Base-by-base conservation (phyloP, 495 filamentous ascomycete genomes). In the Penicillium ochrochloron region DNA sequence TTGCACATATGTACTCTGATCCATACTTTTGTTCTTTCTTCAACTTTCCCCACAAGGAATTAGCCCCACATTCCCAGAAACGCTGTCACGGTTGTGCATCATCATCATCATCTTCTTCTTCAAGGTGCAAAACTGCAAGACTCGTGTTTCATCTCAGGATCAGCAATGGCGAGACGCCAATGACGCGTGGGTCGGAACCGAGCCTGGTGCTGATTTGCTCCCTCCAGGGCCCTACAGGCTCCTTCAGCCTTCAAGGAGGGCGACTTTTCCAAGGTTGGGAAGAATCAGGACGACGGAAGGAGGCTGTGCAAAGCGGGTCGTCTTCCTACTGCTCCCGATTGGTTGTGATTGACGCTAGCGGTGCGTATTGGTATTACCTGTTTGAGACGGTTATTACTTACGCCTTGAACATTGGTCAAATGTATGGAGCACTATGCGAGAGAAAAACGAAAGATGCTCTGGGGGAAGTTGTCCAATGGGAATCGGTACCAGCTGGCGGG, bases 231-330 rank as follows among this genome's bases (percentile, higher is more conserved):
- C 44, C 21, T 48, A 12, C 44, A 25, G 44, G 44, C 44, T 23
- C 44, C n/a, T 46, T 48, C 42, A 46, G 42, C n/a, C 54, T 66
- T 62, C 42, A 54, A 60, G 63, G 50, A 52, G 62, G 52, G 27
- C 15, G 60, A 61, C 60, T 37, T 70, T 60, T 70, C 70, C 70
- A 73, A 66, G 66, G 68, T 66, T 66, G 66, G 60, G 61, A 63
- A 61, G 55, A 59, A 68, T 41, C 35, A 58, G 56, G 37, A 44
- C 56, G 11, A 44, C 12, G 21, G 64, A 71, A 69, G 70, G 68
- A 73, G 71, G 71, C 71, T 73, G 71, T 73, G 71, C 71, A 73
- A 73, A 69, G 68, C 59, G 71, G 71, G 71, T 69, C 67, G 25
- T 14, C 61, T 69, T 71, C 68, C 71, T 62, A 50, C 2, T 37